Percentiles rank a stretch among this genome's conserved stretches.
These are phyloP conservation scores for Epicoccum sorghinum DNA, from an alignment of 2,329 filamentous ascomycete species.

Conservation along the genomic window DNA sequence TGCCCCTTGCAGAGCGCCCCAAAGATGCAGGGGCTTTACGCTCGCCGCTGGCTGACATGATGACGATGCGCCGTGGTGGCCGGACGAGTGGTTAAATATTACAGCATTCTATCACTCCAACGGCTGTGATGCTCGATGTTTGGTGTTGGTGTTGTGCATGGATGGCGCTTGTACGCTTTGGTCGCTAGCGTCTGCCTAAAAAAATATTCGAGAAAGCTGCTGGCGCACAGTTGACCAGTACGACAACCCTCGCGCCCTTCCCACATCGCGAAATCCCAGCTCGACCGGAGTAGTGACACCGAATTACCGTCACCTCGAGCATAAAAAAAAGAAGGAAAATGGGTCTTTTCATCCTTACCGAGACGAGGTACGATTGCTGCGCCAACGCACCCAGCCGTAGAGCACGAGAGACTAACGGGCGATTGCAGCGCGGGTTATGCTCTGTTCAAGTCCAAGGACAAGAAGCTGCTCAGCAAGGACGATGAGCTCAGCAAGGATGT, in stretches of 20 bases:
- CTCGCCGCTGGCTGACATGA: slow-evolving; percentile 32
- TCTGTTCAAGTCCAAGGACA: slow-evolving; percentile 97
- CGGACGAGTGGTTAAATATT: background rate
- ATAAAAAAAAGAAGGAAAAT: slow-evolving; percentile 33
- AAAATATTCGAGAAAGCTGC: slow-evolving; percentile 14
- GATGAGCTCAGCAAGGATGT: slow-evolving; percentile 75
- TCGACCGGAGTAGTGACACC: slow-evolving; percentile 17
- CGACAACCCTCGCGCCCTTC: slow-evolving; percentile 20
- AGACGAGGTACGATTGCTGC: slow-evolving; percentile 37
- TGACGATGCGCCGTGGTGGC: slow-evolving; percentile 2
- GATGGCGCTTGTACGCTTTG: slow-evolving; percentile 1
- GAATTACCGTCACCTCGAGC: slow-evolving; percentile 13
- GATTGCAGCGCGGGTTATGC: slow-evolving; percentile 88
- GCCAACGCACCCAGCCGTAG: slow-evolving; percentile 13
- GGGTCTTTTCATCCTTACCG: slow-evolving; percentile 50
- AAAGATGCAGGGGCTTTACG: slow-evolving; percentile 36
- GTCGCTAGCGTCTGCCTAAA: slow-evolving; percentile 1
- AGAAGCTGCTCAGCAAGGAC: slow-evolving; percentile 93
- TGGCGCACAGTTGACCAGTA: slow-evolving; percentile 22
- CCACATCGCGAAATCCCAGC: slow-evolving; percentile 22
- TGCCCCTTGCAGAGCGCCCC: slow-evolving; percentile 37
- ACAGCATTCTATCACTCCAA: background rate
- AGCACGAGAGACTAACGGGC: slow-evolving; percentile 23
- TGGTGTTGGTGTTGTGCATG: slow-evolving; percentile 1
- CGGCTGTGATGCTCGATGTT: background rate